Conservation (phyloP, 2,329 filamentous ascomycete species). For the Nigrospora sphaerica region DNA sequence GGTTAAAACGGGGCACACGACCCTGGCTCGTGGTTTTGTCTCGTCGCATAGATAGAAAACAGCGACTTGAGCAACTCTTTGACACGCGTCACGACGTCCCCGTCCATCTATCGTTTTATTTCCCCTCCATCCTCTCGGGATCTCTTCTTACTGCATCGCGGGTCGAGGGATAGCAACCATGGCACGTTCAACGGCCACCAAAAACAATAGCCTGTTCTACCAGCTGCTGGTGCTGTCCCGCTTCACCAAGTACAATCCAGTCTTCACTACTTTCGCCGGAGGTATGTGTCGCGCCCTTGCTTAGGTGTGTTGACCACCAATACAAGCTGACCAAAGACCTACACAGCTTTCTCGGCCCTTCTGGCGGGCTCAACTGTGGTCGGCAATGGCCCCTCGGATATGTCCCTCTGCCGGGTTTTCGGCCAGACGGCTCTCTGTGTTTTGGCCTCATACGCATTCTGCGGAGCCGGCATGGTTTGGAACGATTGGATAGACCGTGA, state of each 20-base stretch:
- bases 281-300: not conserved
- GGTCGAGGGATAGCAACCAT: not conserved
- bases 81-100: too few species aligned
- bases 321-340: not conserved
- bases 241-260: not conserved
- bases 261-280: not conserved
- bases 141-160: not conserved
- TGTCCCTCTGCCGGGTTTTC: constrained; percentile 7
- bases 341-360: not conserved
- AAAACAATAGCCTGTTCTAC: not conserved
- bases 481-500: constrained; percentile 21
- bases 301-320: not conserved
- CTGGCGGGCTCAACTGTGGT: not conserved
- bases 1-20: too few species aligned
- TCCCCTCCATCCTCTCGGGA: too few species aligned
- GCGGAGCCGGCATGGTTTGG: constrained; percentile 22
- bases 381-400: not conserved
- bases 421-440: constrained; percentile 13
- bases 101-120: too few species aligned
- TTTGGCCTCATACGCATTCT: constrained; percentile 15
- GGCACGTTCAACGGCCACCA: not conserved
- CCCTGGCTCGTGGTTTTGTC: too few species aligned
- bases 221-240: not conserved
- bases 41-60: too few species aligned
- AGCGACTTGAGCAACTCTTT: too few species aligned